These are phyloP conservation scores for Nannochloropsis oceanica DNA, from an alignment of 108 stramenopile species.

Conservation along the genomic window DNA sequence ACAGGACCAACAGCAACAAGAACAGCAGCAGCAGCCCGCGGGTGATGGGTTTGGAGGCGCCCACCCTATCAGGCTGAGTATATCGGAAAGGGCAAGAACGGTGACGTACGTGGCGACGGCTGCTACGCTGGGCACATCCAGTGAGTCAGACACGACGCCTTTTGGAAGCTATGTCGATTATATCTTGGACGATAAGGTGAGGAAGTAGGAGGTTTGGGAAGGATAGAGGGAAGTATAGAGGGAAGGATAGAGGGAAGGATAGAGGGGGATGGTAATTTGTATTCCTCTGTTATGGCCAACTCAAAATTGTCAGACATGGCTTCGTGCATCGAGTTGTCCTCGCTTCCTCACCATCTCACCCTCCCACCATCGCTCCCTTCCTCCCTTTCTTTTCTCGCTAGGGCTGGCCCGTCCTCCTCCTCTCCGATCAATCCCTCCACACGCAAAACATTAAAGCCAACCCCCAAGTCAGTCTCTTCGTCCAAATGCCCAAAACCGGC, in stretches of 20 bases:
- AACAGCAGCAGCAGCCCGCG: not conserved
- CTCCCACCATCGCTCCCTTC: not conserved
- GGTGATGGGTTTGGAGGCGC: not conserved
- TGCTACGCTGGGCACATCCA: conserved; percentile 36
- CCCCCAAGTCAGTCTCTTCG: not conserved
- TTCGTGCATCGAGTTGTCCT: not conserved
- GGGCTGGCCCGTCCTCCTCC: conserved; percentile 70
- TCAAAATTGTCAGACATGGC: not conserved
- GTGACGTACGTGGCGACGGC: conserved; percentile 36
- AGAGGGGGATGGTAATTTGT: not conserved
- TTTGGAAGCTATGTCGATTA: conserved; percentile 93
- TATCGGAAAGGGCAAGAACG: conserved; percentile 20
- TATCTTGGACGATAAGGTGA: conserved; percentile 74
- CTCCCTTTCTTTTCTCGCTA: not conserved
- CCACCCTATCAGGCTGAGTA: not conserved
- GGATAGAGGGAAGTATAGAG: too few species aligned
- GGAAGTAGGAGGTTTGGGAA: not conserved
- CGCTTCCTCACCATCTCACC: not conserved
- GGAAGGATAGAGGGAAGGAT: too few species aligned
- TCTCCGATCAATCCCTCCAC: conserved; percentile 86
- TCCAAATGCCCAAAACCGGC: conserved; percentile 8
- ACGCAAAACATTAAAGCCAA: conserved; percentile 67
- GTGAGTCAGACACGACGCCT: conserved; percentile 64
- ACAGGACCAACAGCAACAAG: not conserved
- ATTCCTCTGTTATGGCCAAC: not conserved